Evolutionary conservation across 2,329 filamentous ascomycete species (phyloP).

Genomic region (Microascus cirrosus): DNA sequence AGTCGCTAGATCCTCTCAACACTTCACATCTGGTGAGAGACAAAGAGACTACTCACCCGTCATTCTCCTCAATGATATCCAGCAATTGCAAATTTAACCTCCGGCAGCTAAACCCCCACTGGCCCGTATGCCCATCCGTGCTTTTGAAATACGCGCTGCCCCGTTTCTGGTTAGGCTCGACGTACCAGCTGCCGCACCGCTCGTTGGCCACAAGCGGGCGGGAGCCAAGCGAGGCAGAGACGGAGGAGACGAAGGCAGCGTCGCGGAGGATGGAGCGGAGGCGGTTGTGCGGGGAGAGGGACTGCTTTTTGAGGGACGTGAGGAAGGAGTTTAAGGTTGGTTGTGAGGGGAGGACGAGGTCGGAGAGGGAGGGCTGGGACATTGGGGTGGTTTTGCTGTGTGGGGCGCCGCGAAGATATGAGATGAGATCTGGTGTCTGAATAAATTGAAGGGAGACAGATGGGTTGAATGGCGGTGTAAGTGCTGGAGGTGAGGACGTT

Average conservation of each 20-base stretch:
- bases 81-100: constrained; percentile 78
- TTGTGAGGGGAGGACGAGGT: constrained; percentile 39
- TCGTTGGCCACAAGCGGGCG: constrained; percentile 84
- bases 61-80: constrained; percentile 49
- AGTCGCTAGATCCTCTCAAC: not conserved
- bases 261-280: constrained; percentile 69
- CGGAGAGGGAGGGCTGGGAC: constrained; percentile 15
- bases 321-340: constrained; percentile 61
- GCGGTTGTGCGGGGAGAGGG: constrained; percentile 71
- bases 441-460: too few relatives aligned
- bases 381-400: constrained; percentile 4
- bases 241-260: constrained; percentile 58
- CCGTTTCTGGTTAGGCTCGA: constrained; percentile 50
- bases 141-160: constrained; percentile 93
- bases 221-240: constrained; percentile 36
- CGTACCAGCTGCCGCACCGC: constrained; percentile 93
- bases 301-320: constrained; percentile 56
- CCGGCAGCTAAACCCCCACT: constrained; percentile 83
- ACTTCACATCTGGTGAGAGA: not conserved
- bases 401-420: too few relatives aligned
- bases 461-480: too few relatives aligned
- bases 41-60: constrained; percentile 44
- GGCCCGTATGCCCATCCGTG: constrained; percentile 83
- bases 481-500: too few relatives aligned
- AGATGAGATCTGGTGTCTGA: too few relatives aligned